These are phyloP conservation scores for Cocos nucifera DNA, from an alignment of 176 grass and related monocot genomes.

Conservation along the genomic window DNA sequence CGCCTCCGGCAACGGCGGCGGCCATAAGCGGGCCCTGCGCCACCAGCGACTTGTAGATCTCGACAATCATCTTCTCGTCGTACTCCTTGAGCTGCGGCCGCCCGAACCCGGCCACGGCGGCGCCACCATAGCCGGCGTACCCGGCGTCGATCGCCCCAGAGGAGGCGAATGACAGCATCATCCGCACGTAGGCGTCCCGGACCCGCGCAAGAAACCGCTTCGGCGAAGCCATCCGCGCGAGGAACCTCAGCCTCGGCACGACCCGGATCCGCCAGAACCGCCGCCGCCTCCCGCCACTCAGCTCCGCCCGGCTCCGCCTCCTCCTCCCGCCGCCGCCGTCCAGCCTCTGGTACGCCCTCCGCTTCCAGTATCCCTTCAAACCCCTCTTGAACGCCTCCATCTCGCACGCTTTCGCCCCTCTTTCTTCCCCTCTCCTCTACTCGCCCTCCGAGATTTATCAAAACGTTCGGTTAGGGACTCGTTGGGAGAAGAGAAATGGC, in stretches of 20 bases:
- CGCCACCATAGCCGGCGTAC: slow-evolving; percentile 1
- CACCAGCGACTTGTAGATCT: slow-evolving; percentile 16
- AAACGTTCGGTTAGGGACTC: too few species aligned
- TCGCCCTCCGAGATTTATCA: too few species aligned
- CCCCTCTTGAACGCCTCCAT: slow-evolving; percentile 13
- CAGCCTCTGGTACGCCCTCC: slow-evolving; percentile 27
- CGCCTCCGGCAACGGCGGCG: background rate
- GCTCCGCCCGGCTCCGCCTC: slow-evolving; percentile 30
- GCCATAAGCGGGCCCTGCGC: slow-evolving; percentile 10
- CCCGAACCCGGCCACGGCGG: too few species aligned
- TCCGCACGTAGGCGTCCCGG: slow-evolving; percentile 54
- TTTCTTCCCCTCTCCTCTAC: too few species aligned
- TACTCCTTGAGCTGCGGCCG: slow-evolving; percentile 24
- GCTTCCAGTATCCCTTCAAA: slow-evolving; percentile 18
- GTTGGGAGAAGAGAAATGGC: too few species aligned
- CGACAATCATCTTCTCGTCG: slow-evolving; percentile 22
- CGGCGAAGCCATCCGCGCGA: background rate
- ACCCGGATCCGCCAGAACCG: slow-evolving; percentile 19
- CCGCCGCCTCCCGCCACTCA: slow-evolving; percentile 11
- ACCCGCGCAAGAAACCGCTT: slow-evolving; percentile 27
- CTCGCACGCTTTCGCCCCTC: too few species aligned
- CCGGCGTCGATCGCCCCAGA: slow-evolving; percentile 6
- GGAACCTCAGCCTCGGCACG: slow-evolving; percentile 1
- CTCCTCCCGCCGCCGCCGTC: background rate
- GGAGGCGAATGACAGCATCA: slow-evolving; percentile 40